Evolutionary conservation across 2,329 filamentous ascomycete species (phyloP).

Genomic region (Paecilomyces variotii): DNA sequence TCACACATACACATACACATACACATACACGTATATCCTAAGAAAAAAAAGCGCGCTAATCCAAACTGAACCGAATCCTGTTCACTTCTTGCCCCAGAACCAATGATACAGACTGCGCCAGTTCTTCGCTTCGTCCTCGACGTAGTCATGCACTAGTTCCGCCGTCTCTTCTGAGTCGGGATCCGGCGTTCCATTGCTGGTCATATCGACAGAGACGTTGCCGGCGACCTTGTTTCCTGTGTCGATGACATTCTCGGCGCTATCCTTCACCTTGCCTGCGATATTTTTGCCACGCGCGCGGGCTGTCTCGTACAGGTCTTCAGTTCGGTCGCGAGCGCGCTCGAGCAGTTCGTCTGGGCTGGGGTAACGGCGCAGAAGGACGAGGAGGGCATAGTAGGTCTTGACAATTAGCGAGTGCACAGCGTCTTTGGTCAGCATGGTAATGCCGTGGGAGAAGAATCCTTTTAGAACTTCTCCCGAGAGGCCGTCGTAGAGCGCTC

Average conservation of each 20-base stretch:
- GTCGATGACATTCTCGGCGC: slow-evolving; percentile 2
- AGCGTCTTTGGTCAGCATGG: slow-evolving; percentile 76
- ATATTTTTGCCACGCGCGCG: slow-evolving; percentile 31
- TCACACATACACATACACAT: neutral
- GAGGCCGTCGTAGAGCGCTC: slow-evolving; percentile 67
- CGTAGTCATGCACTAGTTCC: slow-evolving; percentile 38
- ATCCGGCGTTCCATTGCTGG: slow-evolving; percentile 11
- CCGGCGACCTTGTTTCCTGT: slow-evolving; percentile 20
- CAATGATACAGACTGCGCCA: slow-evolving; percentile 35
- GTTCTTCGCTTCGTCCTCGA: slow-evolving; percentile 34
- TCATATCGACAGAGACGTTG: slow-evolving; percentile 22
- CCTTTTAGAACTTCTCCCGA: slow-evolving; percentile 70
- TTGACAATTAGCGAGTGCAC: slow-evolving; percentile 66
- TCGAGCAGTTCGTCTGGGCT: slow-evolving; percentile 34
- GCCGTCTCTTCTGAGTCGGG: slow-evolving; percentile 34
- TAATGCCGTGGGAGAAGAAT: slow-evolving; percentile 78
- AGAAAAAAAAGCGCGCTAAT: neutral
- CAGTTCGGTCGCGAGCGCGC: slow-evolving; percentile 30
- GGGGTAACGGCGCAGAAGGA: slow-evolving; percentile 37
- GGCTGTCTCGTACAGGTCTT: slow-evolving; percentile 34
- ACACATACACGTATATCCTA: neutral
- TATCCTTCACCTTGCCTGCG: slow-evolving; percentile 7
- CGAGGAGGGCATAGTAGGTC: slow-evolving; percentile 60
- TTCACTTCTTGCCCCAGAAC: slow-evolving; percentile 38
- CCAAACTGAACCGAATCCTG: neutral